Conservation (phyloP, 2,329 filamentous ascomycete genomes). For the Cladophialophora yegresii region DNA sequence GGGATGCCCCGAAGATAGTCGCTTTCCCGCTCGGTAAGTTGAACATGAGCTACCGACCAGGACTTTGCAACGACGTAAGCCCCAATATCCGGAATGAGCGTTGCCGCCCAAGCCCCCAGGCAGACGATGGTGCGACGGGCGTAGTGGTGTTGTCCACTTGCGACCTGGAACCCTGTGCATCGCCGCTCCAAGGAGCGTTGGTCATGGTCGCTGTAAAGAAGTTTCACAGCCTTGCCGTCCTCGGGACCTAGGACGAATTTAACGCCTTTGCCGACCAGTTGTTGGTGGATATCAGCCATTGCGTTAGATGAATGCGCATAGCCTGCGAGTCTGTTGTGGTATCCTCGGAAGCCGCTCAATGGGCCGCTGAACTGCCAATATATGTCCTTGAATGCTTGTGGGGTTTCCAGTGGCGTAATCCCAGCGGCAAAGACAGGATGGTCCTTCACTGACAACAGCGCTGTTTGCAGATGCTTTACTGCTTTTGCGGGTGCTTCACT, state of each 20-base stretch:
- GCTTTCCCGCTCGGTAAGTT: slow-evolving; percentile 58
- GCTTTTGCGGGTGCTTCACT: slow-evolving; percentile 40
- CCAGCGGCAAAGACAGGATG: slow-evolving; percentile 40
- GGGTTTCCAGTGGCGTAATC: slow-evolving; percentile 44
- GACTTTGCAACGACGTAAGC: slow-evolving; percentile 57
- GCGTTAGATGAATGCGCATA: slow-evolving; percentile 59
- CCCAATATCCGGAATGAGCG: slow-evolving; percentile 54
- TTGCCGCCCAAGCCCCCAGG: slow-evolving; percentile 54
- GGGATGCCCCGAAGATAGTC: slow-evolving; percentile 59
- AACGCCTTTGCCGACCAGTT: slow-evolving; percentile 52
- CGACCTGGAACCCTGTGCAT: slow-evolving; percentile 44
- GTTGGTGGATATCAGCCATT: slow-evolving; percentile 55
- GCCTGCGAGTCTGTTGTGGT: slow-evolving; percentile 59
- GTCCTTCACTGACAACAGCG: slow-evolving; percentile 45
- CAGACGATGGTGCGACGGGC: slow-evolving; percentile 53
- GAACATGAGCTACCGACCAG: slow-evolving; percentile 63
- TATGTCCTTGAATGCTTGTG: slow-evolving; percentile 48
- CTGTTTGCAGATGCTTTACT: slow-evolving; percentile 31
- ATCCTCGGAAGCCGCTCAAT: slow-evolving; percentile 59
- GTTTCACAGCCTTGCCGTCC: slow-evolving; percentile 43
- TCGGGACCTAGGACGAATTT: slow-evolving; percentile 49
- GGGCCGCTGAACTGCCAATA: slow-evolving; percentile 54
- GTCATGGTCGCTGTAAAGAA: slow-evolving; percentile 47
- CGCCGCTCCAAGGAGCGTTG: slow-evolving; percentile 44
- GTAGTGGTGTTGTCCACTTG: slow-evolving; percentile 39